Conservation (phyloP, 495 filamentous ascomycete genomes). For the Annulohypoxylon stygium region DNA sequence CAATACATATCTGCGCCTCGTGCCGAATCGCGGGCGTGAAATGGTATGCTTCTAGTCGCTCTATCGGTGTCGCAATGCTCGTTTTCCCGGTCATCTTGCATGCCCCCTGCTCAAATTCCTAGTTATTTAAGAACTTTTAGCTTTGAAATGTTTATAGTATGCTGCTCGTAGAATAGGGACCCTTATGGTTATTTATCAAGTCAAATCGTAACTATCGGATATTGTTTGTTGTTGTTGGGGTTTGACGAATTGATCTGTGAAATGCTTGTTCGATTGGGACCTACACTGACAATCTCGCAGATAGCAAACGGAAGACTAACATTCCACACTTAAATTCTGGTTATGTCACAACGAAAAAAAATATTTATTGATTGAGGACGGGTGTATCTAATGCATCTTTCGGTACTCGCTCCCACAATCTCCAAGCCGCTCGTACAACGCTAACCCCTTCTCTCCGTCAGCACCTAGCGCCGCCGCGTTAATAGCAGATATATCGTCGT, state of each 20-base stretch:
- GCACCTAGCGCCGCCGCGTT: conserved; percentile 41
- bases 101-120: background rate
- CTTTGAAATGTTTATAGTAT: conserved; percentile 4
- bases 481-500: conserved; percentile 35
- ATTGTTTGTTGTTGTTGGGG: background rate
- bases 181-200: background rate
- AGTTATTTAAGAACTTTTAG: background rate
- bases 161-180: background rate
- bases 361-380: no score
- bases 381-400: conserved; percentile 38
- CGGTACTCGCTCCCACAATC: conserved; percentile 62
- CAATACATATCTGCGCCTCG: background rate
- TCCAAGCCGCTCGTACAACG: conserved; percentile 56
- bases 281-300: background rate
- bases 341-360: no score
- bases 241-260: background rate
- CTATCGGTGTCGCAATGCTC: background rate
- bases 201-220: background rate
- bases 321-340: background rate
- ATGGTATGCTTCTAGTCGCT: background rate
- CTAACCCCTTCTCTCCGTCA: conserved; percentile 31
- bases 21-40: background rate
- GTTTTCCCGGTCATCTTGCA: background rate
- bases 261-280: background rate
- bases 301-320: background rate